A percentile compares a stretch with the other conserved stretches of the same genome.
Conservation (phyloP, 169 alveolate genomes). For the Eimeria sp. region DNA sequence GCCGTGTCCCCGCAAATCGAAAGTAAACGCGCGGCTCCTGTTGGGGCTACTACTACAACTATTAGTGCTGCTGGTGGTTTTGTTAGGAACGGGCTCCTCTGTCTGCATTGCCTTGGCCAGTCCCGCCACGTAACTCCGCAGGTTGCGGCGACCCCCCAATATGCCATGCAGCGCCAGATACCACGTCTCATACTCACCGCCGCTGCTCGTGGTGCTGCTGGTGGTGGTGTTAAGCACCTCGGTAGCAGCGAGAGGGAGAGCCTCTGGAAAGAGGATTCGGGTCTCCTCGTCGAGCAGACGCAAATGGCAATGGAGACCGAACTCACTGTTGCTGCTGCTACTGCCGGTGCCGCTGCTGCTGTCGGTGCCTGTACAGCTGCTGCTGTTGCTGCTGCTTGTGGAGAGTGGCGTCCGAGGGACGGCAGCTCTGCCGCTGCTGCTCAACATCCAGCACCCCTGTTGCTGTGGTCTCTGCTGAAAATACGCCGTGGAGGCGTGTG, state of each 20-base stretch:
- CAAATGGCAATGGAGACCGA: background rate
- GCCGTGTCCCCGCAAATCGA: slow-evolving; percentile 41
- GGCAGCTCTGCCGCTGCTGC: background rate
- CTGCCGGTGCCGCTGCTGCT: too few relatives aligned
- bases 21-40: background rate
- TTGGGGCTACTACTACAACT: background rate
- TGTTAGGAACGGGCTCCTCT: background rate
- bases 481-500: background rate
- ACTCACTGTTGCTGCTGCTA: too few relatives aligned
- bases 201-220: background rate
- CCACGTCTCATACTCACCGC: slow-evolving; percentile 1
- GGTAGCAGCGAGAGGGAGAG: slow-evolving; percentile 18
- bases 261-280: background rate
- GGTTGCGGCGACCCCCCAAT: slow-evolving; percentile 29
- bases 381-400: too few relatives aligned
- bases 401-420: background rate
- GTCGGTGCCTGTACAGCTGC: too few relatives aligned
- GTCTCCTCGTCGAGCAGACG: slow-evolving; percentile 50
- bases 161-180: slow-evolving; percentile 24
- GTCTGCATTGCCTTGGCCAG: background rate
- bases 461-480: background rate
- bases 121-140: background rate
- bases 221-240: slow-evolving; percentile 43
- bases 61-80: background rate
- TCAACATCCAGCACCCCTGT: background rate